phyloP scores from a whole-genome alignment of 2,329 filamentous ascomycete species.

The Aspergillus niger region DNA sequence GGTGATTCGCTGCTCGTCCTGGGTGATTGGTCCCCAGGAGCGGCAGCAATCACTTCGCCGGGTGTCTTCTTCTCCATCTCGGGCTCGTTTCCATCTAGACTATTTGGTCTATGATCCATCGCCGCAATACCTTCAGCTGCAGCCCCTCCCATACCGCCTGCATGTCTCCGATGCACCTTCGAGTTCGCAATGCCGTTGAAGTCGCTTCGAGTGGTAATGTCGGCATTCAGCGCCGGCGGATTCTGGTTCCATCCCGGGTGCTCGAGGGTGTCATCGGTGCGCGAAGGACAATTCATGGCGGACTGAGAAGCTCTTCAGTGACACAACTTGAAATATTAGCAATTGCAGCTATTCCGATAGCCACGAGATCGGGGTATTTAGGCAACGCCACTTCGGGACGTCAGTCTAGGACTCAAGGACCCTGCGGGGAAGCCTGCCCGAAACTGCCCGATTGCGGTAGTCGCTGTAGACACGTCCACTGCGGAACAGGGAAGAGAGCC shows the following conservation, averaged over 20 bases:
- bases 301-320: neutral
- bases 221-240: conserved; percentile 58
- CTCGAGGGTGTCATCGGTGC: conserved; percentile 57
- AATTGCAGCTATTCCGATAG: neutral
- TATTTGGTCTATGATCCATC: conserved; percentile 25
- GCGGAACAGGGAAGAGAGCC: conserved; percentile 10
- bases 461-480: conserved; percentile 8
- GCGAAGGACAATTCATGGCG: conserved; percentile 66
- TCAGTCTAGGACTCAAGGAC: conserved; percentile 9
- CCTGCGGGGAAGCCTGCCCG: conserved; percentile 22
- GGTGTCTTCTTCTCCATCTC: conserved; percentile 25
- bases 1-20: conserved; percentile 33
- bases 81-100: conserved; percentile 25
- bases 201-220: conserved; percentile 63
- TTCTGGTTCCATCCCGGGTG: conserved; percentile 64
- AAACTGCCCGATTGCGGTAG: conserved; percentile 25
- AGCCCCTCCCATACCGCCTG: conserved; percentile 25
- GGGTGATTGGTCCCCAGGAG: conserved; percentile 32
- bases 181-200: conserved; percentile 63
- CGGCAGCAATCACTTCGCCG: conserved; percentile 33
- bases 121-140: conserved; percentile 27
- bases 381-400: conserved; percentile 3
- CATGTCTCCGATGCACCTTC: conserved; percentile 50
- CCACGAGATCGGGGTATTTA: neutral
- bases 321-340: neutral